Evolutionary conservation across 2,329 filamentous ascomycete species (phyloP).

Genomic region (Neofusicoccum kwambonambiense): DNA sequence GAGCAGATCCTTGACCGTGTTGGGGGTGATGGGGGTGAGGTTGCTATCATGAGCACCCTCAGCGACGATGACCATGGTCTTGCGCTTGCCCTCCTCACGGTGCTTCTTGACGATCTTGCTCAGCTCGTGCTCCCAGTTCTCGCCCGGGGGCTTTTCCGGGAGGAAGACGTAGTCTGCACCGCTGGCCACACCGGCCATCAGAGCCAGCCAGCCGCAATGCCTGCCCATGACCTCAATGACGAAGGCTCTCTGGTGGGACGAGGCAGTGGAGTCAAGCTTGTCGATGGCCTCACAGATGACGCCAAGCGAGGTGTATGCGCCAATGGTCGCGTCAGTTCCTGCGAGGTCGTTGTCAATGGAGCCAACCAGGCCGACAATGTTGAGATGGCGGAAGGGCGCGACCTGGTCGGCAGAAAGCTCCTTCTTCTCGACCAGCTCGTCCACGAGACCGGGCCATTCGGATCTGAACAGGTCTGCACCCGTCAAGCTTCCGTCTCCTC

Average conservation of each 20-base stretch:
- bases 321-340: slow-evolving; percentile 94
- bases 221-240: slow-evolving; percentile 98
- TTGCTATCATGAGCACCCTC: slow-evolving; percentile 87
- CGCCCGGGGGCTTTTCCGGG: slow-evolving; percentile 83
- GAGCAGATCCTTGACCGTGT: slow-evolving; percentile 84
- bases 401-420: slow-evolving; percentile 71
- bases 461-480: slow-evolving; percentile 89
- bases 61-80: slow-evolving; percentile 96
- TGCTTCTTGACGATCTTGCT: slow-evolving; percentile 76
- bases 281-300: slow-evolving; percentile 96
- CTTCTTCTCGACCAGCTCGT: slow-evolving; percentile 75
- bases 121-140: slow-evolving; percentile 91
- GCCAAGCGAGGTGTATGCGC: slow-evolving; percentile 88
- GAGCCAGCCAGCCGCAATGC: slow-evolving; percentile 94
- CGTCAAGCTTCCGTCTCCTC: slow-evolving; percentile 93
- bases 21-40: slow-evolving; percentile 77
- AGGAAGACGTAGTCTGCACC: slow-evolving; percentile 97
- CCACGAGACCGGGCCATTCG: slow-evolving; percentile 86
- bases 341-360: slow-evolving; percentile 99
- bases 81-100: slow-evolving; percentile 83
- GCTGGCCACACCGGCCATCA: slow-evolving; percentile 93
- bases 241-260: slow-evolving; percentile 92
- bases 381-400: slow-evolving; percentile 77
- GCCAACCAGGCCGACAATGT: slow-evolving; percentile 93
- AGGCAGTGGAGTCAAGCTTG: slow-evolving; percentile 92